A percentile compares a stretch with the other conserved stretches of the same genome.
Evolutionary conservation across 257 asterid species (phyloP).

Genomic region (Solanum piurae): DNA sequence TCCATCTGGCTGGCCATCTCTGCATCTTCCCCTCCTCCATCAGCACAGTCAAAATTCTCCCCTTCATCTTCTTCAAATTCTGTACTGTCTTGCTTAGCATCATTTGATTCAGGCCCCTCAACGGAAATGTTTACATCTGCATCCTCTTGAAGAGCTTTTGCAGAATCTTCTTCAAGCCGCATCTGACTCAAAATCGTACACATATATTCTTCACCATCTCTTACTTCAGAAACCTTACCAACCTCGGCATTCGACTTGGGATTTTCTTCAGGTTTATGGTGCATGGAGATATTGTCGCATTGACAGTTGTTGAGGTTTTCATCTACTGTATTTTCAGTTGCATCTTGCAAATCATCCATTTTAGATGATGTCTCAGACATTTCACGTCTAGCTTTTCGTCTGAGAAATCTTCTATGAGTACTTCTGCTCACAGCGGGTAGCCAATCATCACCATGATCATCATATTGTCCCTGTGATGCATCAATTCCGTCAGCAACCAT

Average conservation of each 20-base stretch:
- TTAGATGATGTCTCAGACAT: conserved; percentile 33
- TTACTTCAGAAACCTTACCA: conserved; percentile 1
- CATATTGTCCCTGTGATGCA: conserved; percentile 76
- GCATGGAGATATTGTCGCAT: conserved; percentile 38
- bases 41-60: conserved; percentile 14
- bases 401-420: conserved; percentile 78
- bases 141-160: conserved; percentile 9
- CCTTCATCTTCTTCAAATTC: conserved; percentile 2
- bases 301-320: conserved; percentile 30
- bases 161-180: conserved; percentile 47
- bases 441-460: conserved; percentile 67
- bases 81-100: conserved; percentile 4
- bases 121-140: neutral
- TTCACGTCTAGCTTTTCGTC: conserved; percentile 90
- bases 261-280: conserved; percentile 28
- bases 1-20: conserved; percentile 31
- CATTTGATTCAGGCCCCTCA: conserved; percentile 8
- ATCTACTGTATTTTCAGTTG: conserved; percentile 19
- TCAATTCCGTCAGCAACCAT: conserved; percentile 83
- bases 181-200: conserved; percentile 36
- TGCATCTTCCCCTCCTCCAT: conserved; percentile 26
- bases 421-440: conserved; percentile 87
- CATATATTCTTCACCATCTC: conserved; percentile 25
- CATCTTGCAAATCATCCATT: conserved; percentile 23
- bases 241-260: conserved; percentile 6